Evolutionary conservation across 1,284 basidiomycete species (phyloP).

Genomic region (Cystobasidium sp.): DNA sequence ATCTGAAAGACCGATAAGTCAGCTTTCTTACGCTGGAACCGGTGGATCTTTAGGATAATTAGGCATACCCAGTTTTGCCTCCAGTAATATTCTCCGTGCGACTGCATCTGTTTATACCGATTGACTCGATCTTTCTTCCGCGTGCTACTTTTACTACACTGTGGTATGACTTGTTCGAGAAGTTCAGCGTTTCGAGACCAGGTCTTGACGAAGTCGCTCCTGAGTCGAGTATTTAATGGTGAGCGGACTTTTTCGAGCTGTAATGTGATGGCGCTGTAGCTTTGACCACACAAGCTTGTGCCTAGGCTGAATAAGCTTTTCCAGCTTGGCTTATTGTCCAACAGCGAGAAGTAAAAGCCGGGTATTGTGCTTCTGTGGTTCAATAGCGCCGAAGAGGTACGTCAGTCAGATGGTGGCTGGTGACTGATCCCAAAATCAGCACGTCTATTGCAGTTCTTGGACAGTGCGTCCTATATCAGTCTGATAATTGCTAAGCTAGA

Average conservation of each 20-base stretch:
- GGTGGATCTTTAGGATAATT: slow-evolving; percentile 11
- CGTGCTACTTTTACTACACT: slow-evolving; percentile 15
- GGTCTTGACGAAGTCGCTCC: slow-evolving; percentile 14
- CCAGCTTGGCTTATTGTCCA: slow-evolving; percentile 15
- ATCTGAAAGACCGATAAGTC: slow-evolving; percentile 16
- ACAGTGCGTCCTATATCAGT: slow-evolving; percentile 8
- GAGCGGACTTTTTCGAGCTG: slow-evolving; percentile 10
- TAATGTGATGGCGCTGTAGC: slow-evolving; percentile 15
- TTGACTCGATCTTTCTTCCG: slow-evolving; percentile 15
- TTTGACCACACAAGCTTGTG: slow-evolving; percentile 13
- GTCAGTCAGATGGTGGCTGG: slow-evolving; percentile 14
- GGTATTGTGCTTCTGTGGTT: slow-evolving; percentile 13
- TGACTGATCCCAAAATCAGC: slow-evolving; percentile 15
- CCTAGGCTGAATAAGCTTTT: slow-evolving; percentile 14
- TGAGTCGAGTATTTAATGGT: slow-evolving; percentile 5
- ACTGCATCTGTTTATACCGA: slow-evolving; percentile 16
- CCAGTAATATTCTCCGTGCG: slow-evolving; percentile 12
- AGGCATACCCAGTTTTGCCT: slow-evolving; percentile 15
- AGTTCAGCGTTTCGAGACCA: slow-evolving; percentile 13
- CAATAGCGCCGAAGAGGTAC: slow-evolving; percentile 15
- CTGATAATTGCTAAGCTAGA: slow-evolving; percentile 13
- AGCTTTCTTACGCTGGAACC: slow-evolving; percentile 15
- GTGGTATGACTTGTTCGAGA: slow-evolving; percentile 14
- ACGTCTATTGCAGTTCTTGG: slow-evolving; percentile 15
- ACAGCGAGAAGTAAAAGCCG: slow-evolving; percentile 13